Evolutionary conservation across 495 filamentous ascomycete species (phyloP).

Genomic region (Sphaerosporella brunnea): DNA sequence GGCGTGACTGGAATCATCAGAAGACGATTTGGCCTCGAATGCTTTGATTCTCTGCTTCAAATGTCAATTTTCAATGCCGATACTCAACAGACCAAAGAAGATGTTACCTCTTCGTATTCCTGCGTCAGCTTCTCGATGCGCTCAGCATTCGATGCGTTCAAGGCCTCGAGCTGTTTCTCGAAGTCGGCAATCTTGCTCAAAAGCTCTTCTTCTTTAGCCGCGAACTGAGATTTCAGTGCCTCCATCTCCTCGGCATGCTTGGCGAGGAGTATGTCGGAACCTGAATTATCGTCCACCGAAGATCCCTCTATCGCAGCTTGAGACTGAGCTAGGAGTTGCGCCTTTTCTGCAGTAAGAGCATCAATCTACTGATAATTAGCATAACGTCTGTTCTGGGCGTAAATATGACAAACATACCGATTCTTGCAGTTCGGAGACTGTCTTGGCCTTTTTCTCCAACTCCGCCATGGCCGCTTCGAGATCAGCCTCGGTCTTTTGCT

Average conservation of each 20-base stretch:
- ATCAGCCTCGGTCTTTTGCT: not conserved
- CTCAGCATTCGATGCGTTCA: constrained; percentile 18
- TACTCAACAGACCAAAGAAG: too few relatives aligned
- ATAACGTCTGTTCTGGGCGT: too few relatives aligned
- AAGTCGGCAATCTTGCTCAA: constrained; percentile 16
- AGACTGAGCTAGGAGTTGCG: too few relatives aligned
- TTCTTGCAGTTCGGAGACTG: constrained; percentile 15
- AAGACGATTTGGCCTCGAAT: constrained; percentile 9
- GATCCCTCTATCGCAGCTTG: too few relatives aligned
- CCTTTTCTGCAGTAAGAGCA: constrained; percentile 12
- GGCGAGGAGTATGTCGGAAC: too few relatives aligned
- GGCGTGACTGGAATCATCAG: constrained; percentile 12
- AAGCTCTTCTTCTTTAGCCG: constrained; percentile 6
- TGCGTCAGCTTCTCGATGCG: constrained; percentile 17
- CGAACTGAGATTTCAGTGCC: constrained; percentile 5
- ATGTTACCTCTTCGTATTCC: constrained; percentile 20
- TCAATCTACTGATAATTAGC: constrained; percentile 10
- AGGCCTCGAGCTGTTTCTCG: constrained; percentile 12
- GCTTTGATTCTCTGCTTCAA: constrained; percentile 10
- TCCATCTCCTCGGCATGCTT: constrained; percentile 30
- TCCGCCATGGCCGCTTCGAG: not conserved
- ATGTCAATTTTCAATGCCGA: too few relatives aligned
- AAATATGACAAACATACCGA: constrained; percentile 20
- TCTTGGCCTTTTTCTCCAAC: constrained; percentile 6
- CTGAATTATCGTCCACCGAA: too few relatives aligned